Percentiles rank a stretch among this genome's conserved stretches.
Evolutionary conservation across 179 eudicot species (phyloP).

Genomic region (Amaranthus tricolor): DNA sequence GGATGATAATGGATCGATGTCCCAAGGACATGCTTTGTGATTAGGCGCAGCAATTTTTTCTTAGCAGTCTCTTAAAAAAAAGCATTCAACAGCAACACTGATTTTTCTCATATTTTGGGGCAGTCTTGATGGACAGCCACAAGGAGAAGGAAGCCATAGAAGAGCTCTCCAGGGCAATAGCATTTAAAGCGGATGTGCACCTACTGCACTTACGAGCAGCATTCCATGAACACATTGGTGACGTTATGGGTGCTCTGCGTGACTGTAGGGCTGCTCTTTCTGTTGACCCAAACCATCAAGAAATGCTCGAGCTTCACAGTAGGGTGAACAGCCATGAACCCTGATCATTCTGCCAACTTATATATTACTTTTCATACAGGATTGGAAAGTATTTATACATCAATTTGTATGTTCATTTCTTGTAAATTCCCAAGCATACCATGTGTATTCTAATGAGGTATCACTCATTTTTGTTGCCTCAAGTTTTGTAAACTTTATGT

Average conservation of each 20-base stretch:
- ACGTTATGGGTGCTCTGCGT: constrained; percentile 75
- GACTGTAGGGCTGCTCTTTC: constrained; percentile 96
- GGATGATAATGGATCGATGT: background rate
- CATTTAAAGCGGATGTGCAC: constrained; percentile 90
- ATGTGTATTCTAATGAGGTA: constrained; percentile 24
- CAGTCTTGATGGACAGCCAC: constrained; percentile 96
- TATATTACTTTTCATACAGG: background rate
- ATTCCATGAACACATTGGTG: constrained; percentile 89
- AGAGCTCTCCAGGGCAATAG: constrained; percentile 81
- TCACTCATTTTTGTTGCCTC: constrained; percentile 26
- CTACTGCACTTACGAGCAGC: constrained; percentile 90
- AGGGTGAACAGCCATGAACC: constrained; percentile 91
- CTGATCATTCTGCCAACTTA: constrained; percentile 24
- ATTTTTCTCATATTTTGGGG: constrained; percentile 6
- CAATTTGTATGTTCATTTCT: constrained; percentile 27
- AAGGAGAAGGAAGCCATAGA: constrained; percentile 90
- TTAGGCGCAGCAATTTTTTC: background rate
- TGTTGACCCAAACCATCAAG: constrained; percentile 92
- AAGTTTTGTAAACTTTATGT: constrained; percentile 29
- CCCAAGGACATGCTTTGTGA: background rate
- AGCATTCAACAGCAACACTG: background rate
- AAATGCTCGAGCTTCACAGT: constrained; percentile 93
- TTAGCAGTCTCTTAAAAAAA: background rate
- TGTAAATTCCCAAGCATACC: constrained; percentile 27
- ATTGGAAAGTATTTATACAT: background rate